Evolutionary conservation across 352 stramenopile genomes (phyloP).

Genomic region (Globisporangium paroecandrum): DNA sequence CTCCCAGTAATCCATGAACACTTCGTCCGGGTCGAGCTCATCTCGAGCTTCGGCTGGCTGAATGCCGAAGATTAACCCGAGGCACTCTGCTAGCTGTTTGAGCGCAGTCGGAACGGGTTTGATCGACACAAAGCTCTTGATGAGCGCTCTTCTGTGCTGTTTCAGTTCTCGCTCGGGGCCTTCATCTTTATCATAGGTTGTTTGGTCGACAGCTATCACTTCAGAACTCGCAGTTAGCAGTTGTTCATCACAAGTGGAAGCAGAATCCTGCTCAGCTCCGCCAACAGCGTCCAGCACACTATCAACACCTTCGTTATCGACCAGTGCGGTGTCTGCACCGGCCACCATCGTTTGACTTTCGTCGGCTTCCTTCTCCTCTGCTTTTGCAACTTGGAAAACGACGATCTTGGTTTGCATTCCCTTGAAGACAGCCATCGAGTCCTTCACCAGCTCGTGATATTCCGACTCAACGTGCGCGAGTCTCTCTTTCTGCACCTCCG

Average conservation of each 20-base stretch:
- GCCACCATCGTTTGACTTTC: no score
- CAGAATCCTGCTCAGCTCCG: neutral
- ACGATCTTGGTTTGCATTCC: constrained; percentile 22
- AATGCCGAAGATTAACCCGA: constrained; percentile 65
- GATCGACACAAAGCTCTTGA: constrained; percentile 40
- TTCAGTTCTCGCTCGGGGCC: constrained; percentile 1
- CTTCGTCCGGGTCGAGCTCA: constrained; percentile 67
- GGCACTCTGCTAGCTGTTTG: constrained; percentile 61
- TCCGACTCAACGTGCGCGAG: constrained; percentile 43
- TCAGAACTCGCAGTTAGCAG: neutral
- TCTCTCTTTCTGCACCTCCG: constrained; percentile 33
- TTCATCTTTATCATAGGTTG: neutral
- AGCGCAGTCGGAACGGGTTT: constrained; percentile 43
- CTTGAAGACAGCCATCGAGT: constrained; percentile 29
- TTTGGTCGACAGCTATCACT: neutral
- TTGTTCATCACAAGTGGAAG: neutral
- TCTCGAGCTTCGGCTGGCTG: constrained; percentile 53
- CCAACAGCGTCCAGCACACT: neutral
- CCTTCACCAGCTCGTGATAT: constrained; percentile 47
- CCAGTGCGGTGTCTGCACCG: neutral
- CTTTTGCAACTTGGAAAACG: constrained; percentile 32
- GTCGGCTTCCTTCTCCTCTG: constrained; percentile 8
- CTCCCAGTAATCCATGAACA: constrained; percentile 75
- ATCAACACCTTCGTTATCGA: neutral
- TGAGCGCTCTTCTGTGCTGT: constrained; percentile 20